Conservation (phyloP, 345 rosid genomes). For the Eucalyptus marginata region DNA sequence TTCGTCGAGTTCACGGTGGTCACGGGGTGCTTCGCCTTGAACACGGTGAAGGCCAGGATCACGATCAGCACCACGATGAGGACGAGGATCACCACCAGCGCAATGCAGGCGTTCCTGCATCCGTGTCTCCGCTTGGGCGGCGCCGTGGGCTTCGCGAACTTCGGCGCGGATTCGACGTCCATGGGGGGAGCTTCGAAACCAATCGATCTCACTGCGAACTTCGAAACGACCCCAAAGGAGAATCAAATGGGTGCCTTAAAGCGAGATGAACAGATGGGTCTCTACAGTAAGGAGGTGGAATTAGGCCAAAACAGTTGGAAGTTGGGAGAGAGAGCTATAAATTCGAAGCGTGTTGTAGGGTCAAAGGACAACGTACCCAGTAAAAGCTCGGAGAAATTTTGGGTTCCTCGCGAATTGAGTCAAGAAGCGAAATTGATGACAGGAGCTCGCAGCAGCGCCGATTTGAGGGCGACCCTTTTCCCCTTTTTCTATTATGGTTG, state of each 20-base stretch:
- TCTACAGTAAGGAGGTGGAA: background rate
- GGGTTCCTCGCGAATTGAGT: background rate
- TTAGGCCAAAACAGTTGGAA: background rate
- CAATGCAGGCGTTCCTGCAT: slow-evolving; percentile 21
- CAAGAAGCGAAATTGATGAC: background rate
- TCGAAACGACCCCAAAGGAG: background rate
- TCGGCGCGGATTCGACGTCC: background rate
- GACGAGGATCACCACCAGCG: slow-evolving; percentile 4
- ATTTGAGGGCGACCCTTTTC: background rate
- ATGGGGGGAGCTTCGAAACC: background rate
- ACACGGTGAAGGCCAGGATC: slow-evolving; percentile 54
- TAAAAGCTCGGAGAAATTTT: background rate
- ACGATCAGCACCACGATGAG: slow-evolving; percentile 16
- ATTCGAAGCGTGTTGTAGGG: background rate
- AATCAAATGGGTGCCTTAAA: background rate
- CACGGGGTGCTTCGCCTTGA: slow-evolving; percentile 55
- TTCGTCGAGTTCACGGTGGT: slow-evolving; percentile 34
- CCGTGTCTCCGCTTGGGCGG: background rate
- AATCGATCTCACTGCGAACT: background rate
- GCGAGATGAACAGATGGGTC: background rate
- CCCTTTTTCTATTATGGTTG: background rate
- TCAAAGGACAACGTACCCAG: background rate
- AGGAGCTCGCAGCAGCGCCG: background rate
- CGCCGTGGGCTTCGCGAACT: background rate
- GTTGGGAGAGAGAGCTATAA: background rate